These are phyloP conservation scores for Incumbomyces delicatus DNA, from an alignment of 2,329 filamentous ascomycete genomes.

Conservation along the genomic window DNA sequence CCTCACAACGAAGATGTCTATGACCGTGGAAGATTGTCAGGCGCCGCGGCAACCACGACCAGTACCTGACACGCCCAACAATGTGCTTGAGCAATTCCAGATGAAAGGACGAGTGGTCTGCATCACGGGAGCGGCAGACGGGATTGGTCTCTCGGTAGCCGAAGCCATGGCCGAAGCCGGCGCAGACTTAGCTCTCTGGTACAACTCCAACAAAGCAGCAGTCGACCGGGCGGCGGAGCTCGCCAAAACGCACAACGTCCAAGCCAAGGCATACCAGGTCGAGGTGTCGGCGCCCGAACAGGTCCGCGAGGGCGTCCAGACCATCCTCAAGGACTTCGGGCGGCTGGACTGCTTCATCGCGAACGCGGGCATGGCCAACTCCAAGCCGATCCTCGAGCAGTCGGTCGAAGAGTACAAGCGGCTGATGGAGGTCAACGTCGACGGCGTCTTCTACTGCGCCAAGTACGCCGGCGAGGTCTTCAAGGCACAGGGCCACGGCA, in stretches of 20 bases:
- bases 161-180: slow-evolving; percentile 7
- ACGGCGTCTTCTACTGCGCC: slow-evolving; percentile 70
- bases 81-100: too few relatives aligned
- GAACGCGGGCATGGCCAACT: slow-evolving; percentile 68
- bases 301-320: slow-evolving; percentile 32
- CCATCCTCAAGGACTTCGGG: slow-evolving; percentile 51
- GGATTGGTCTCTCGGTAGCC: slow-evolving; percentile 7
- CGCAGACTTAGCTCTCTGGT: slow-evolving; percentile 8
- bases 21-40: too few relatives aligned
- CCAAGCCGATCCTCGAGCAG: slow-evolving; percentile 57
- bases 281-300: slow-evolving; percentile 30
- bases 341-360: slow-evolving; percentile 70
- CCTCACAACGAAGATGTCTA: too few relatives aligned
- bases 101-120: neutral
- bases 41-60: too few relatives aligned
- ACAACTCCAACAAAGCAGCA: slow-evolving; percentile 50
- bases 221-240: slow-evolving; percentile 27
- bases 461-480: slow-evolving; percentile 49
- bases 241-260: neutral
- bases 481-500: slow-evolving; percentile 49
- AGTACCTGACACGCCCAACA: too few relatives aligned
- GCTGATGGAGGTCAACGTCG: slow-evolving; percentile 62
- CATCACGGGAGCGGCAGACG: slow-evolving; percentile 5
- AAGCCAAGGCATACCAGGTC: slow-evolving; percentile 32
- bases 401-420: slow-evolving; percentile 49